Evolutionary conservation across 352 stramenopile species (phyloP).

Genomic region (Phytophthora megakarya): DNA sequence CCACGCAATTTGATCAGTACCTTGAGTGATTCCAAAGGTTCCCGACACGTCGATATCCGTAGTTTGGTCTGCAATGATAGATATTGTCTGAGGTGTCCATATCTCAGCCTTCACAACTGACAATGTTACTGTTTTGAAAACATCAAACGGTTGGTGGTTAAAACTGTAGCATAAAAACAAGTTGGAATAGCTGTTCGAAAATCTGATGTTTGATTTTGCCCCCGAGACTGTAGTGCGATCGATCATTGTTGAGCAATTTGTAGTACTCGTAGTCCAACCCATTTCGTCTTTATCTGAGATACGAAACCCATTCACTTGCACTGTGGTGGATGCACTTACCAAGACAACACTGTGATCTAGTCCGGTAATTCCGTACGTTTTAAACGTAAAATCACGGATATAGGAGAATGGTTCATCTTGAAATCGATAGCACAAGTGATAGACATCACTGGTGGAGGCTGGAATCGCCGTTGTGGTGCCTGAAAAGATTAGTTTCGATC

Average conservation of each 20-base stretch:
- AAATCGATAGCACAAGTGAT: constrained; percentile 78
- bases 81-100: constrained; percentile 49
- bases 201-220: constrained; percentile 34
- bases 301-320: constrained; percentile 57
- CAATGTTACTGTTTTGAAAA: constrained; percentile 44
- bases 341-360: constrained; percentile 56
- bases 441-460: constrained; percentile 44
- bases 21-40: constrained; percentile 66
- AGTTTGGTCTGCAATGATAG: constrained; percentile 59
- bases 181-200: constrained; percentile 39
- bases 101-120: constrained; percentile 52
- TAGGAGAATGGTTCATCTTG: constrained; percentile 68
- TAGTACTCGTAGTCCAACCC: constrained; percentile 52
- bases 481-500: constrained; percentile 35
- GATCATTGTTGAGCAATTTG: constrained; percentile 43
- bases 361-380: constrained; percentile 49
- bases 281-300: constrained; percentile 53
- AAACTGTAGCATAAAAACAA: constrained; percentile 74
- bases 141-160: constrained; percentile 55
- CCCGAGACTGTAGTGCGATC: constrained; percentile 40
- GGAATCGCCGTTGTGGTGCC: constrained; percentile 49
- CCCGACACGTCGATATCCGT: constrained; percentile 44
- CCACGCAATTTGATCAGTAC: constrained; percentile 65
- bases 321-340: constrained; percentile 43
- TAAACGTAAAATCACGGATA: constrained; percentile 45